Conservation (phyloP, 2,329 filamentous ascomycete genomes). For the Diaporthe aspalathi region DNA sequence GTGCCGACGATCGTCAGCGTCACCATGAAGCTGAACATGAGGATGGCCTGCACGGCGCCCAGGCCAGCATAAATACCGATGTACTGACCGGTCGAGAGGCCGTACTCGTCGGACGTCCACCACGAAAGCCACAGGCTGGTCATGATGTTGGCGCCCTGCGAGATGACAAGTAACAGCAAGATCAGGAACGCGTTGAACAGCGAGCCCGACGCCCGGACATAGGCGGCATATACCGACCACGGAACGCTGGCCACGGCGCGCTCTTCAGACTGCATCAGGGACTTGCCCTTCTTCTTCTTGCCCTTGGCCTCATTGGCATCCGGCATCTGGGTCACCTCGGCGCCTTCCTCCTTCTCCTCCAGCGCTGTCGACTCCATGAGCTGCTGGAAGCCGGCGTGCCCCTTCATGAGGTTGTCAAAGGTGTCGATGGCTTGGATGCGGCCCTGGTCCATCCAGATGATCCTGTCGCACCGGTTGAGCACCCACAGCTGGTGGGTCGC, state of each 20-base stretch:
- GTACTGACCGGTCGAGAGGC: conserved; percentile 74
- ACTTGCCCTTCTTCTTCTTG: conserved; percentile 66
- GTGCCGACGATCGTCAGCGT: conserved; percentile 83
- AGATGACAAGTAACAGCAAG: conserved; percentile 71
- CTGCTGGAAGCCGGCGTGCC: conserved; percentile 77
- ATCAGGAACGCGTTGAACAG: conserved; percentile 76
- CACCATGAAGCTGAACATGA: conserved; percentile 86
- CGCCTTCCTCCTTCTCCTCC: conserved; percentile 71
- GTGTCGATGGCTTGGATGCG: conserved; percentile 71
- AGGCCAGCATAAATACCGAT: conserved; percentile 79
- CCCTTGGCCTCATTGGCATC: conserved; percentile 52
- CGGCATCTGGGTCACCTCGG: conserved; percentile 55
- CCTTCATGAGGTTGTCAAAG: conserved; percentile 71
- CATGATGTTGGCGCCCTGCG: conserved; percentile 86
- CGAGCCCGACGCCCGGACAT: conserved; percentile 79
- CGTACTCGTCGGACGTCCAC: conserved; percentile 87
- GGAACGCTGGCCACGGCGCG: conserved; percentile 80
- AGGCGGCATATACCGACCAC: conserved; percentile 83
- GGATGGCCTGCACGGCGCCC: conserved; percentile 74
- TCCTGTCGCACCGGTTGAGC: conserved; percentile 73
- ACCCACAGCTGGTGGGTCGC: conserved; percentile 78
- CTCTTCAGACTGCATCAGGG: conserved; percentile 79
- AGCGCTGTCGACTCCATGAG: conserved; percentile 88
- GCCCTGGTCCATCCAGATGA: conserved; percentile 75
- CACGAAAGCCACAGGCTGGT: conserved; percentile 94